These are phyloP conservation scores for Pestalotiopsis sp. DNA, from an alignment of 2,329 filamentous ascomycete species.

Conservation along the genomic window DNA sequence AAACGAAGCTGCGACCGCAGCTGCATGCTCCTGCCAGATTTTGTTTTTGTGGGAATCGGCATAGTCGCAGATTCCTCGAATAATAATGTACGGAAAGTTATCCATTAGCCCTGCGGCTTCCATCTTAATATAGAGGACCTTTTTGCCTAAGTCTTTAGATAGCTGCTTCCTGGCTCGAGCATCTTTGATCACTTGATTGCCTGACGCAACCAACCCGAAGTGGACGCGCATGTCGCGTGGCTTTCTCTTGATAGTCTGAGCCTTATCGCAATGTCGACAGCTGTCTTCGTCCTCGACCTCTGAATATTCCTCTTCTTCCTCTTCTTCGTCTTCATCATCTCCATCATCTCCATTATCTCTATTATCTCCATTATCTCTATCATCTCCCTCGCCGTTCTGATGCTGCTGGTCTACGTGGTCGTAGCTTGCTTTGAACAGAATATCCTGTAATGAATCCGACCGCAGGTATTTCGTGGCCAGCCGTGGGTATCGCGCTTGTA, in stretches of 20 bases:
- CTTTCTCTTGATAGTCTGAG: slow-evolving; percentile 18
- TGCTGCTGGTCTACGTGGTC: slow-evolving; percentile 1
- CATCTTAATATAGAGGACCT: slow-evolving; percentile 19
- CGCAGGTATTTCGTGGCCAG: slow-evolving; percentile 20
- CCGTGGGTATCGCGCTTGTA: slow-evolving; percentile 18
- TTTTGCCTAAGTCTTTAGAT: slow-evolving; percentile 9
- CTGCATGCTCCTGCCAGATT: slow-evolving; percentile 24
- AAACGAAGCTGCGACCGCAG: slow-evolving; percentile 21
- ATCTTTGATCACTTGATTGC: slow-evolving; percentile 26
- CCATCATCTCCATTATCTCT: background rate
- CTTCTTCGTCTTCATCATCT: background rate
- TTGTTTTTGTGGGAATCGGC: slow-evolving; percentile 30
- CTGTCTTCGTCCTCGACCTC: slow-evolving; percentile 14
- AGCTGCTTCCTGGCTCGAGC: slow-evolving; percentile 21
- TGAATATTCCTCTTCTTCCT: background rate
- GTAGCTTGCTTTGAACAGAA: slow-evolving; percentile 17
- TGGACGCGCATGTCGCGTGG: slow-evolving; percentile 24
- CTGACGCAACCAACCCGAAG: slow-evolving; percentile 28
- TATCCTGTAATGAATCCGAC: slow-evolving; percentile 20
- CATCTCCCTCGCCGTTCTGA: background rate
- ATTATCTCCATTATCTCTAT: no score
- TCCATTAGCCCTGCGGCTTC: slow-evolving; percentile 21
- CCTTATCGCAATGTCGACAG: slow-evolving; percentile 21
- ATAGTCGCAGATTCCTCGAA: slow-evolving; percentile 30
- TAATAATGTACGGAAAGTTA: slow-evolving; percentile 26